Evolutionary conservation across 345 rosid species (phyloP).

Genomic region (Eutrema japonicum): DNA sequence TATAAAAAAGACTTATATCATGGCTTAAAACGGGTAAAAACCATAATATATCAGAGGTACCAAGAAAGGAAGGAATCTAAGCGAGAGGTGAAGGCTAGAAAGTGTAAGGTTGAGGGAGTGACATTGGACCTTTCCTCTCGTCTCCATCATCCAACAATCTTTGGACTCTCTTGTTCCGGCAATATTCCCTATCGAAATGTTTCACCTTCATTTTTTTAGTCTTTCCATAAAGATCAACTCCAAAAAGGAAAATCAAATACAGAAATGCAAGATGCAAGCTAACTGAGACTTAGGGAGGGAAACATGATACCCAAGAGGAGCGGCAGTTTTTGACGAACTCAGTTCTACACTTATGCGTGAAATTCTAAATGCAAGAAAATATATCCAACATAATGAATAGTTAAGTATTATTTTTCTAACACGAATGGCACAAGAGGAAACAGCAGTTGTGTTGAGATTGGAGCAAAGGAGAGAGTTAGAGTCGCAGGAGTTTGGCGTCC

Average conservation of each 20-base stretch:
- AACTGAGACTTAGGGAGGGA: neutral
- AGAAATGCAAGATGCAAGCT: neutral
- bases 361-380: neutral
- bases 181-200: constrained; percentile 80
- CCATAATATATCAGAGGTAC: too few relatives aligned
- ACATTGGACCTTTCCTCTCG: constrained; percentile 74
- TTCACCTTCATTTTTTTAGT: constrained; percentile 57
- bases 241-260: neutral
- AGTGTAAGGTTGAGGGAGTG: constrained; percentile 81
- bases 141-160: constrained; percentile 74
- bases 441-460: constrained; percentile 62
- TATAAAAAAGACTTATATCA: too few relatives aligned
- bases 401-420: neutral
- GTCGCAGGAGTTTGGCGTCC: constrained; percentile 85
- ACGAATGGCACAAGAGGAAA: too few relatives aligned
- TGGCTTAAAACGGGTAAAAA: too few relatives aligned
- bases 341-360: constrained; percentile 42
- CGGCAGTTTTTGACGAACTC: constrained; percentile 63
- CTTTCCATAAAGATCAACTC: neutral
- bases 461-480: constrained; percentile 89
- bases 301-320: constrained; percentile 70
- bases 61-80: constrained; percentile 21
- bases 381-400: neutral
- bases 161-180: constrained; percentile 69
- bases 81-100: constrained; percentile 60